Percentiles rank a stretch among this genome's conserved stretches.
phyloP scores from a whole-genome alignment of 306 rosid species.

The Quercus rubra region DNA sequence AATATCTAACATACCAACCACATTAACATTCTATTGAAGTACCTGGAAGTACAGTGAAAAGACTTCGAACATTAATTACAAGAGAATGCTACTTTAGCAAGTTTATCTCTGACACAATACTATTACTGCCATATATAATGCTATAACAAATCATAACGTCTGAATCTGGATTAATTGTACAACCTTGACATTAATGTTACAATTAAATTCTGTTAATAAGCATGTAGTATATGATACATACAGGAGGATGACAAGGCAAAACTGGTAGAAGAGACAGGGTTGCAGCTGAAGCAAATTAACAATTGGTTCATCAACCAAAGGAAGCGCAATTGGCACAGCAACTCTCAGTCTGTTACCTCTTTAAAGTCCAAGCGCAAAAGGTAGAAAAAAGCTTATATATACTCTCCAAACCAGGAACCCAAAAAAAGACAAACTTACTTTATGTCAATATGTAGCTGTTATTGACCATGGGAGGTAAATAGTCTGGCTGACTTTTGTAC shows the following conservation, averaged over 20 bases:
- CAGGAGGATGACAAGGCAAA: conserved; percentile 99
- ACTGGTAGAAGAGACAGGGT: conserved; percentile 96
- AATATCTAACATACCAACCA: too few species aligned
- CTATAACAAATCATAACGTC: background rate
- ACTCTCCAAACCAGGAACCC: background rate
- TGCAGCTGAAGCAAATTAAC: conserved; percentile 98
- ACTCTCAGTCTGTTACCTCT: conserved; percentile 87
- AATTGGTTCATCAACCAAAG: conserved; percentile 99
- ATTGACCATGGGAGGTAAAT: background rate
- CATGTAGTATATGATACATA: background rate
- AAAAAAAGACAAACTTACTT: conserved; percentile 25
- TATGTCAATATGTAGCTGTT: conserved; percentile 17
- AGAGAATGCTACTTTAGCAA: background rate
- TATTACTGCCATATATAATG: background rate
- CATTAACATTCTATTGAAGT: too few species aligned
- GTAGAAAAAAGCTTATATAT: conserved; percentile 20
- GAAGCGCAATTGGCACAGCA: conserved; percentile 98
- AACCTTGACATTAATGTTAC: background rate
- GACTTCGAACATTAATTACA: too few species aligned
- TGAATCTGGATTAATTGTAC: background rate
- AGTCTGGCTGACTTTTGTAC: background rate
- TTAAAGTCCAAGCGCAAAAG: conserved; percentile 98
- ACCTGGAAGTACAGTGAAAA: too few species aligned
- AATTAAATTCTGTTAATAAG: background rate
- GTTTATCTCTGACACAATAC: background rate